These are phyloP conservation scores for Balamuthia mandrillaris DNA, from an alignment of 208 protist genomes.

Conservation along the genomic window DNA sequence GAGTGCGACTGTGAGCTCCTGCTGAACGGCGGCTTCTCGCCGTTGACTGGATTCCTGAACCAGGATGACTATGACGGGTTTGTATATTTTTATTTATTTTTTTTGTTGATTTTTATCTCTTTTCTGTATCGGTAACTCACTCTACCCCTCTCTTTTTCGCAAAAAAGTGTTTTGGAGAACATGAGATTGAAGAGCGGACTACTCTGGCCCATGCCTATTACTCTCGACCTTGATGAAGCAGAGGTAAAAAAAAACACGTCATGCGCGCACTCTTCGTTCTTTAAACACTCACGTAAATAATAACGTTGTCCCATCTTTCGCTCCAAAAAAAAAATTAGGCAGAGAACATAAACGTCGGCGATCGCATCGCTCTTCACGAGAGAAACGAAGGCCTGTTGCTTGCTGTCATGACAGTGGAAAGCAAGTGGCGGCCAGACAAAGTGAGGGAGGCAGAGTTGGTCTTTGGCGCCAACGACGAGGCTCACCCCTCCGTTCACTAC, in stretches of 20 bases:
- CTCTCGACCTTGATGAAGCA: constrained; percentile 50
- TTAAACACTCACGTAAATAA: too few species aligned
- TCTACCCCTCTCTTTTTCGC: neutral
- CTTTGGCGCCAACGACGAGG: constrained; percentile 53
- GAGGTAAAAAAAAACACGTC: neutral
- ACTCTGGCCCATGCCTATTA: constrained; percentile 60
- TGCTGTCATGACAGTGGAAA: constrained; percentile 24
- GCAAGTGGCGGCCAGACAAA: constrained; percentile 41
- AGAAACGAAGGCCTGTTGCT: constrained; percentile 2
- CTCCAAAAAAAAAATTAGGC: too few species aligned
- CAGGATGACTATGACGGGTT: constrained; percentile 69
- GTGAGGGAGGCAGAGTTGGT: constrained; percentile 46
- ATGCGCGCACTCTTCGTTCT: too few species aligned
- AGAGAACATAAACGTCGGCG: neutral
- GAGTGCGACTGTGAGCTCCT: constrained; percentile 79
- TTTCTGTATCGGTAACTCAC: neutral
- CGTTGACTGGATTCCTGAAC: constrained; percentile 76
- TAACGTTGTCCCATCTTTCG: too few species aligned
- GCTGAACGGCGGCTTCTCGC: constrained; percentile 77
- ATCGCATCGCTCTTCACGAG: constrained; percentile 21
- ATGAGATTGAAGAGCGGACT: constrained; percentile 53
- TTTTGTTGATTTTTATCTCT: constrained; percentile 6
- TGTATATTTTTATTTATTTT: neutral
- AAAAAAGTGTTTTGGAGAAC: neutral
- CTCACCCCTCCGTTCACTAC: constrained; percentile 53